phyloP scores from a whole-genome alignment of 2,329 filamentous ascomycete genomes.

The Harringtonia lauricola region DNA sequence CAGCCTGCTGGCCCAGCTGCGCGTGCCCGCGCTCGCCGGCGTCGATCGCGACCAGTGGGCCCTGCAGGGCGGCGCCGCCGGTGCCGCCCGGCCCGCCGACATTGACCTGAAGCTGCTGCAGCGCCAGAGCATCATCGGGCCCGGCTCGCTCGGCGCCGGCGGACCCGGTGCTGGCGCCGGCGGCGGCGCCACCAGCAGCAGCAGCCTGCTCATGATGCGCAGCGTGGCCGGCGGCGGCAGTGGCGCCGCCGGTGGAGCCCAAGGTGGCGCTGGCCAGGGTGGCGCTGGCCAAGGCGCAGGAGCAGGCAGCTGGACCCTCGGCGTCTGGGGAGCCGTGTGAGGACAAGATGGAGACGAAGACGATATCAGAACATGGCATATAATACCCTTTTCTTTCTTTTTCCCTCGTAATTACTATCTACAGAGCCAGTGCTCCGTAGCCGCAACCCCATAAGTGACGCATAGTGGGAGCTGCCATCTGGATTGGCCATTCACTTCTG shows the following conservation, averaged over 20 bases:
- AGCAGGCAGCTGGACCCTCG: constrained; percentile 46
- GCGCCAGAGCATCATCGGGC: constrained; percentile 53
- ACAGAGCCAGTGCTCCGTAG: too few species aligned
- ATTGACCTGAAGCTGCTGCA: constrained; percentile 44
- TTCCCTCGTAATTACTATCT: too few species aligned
- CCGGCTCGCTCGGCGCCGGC: constrained; percentile 28
- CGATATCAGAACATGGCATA: too few species aligned
- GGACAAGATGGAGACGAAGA: neutral
- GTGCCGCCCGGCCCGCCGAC: constrained; percentile 49
- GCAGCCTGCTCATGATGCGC: constrained; percentile 8
- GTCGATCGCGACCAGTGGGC: constrained; percentile 63
- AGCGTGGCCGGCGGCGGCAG: constrained; percentile 7
- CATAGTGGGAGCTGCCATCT: too few species aligned
- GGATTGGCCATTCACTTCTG: too few species aligned
- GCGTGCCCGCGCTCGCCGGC: constrained; percentile 56
- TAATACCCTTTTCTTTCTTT: too few species aligned
- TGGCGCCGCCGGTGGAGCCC: too few species aligned
- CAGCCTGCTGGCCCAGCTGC: constrained; percentile 57
- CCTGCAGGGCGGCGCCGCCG: constrained; percentile 49
- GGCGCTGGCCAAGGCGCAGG: neutral
- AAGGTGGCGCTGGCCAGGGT: neutral
- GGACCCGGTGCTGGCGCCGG: constrained; percentile 29
- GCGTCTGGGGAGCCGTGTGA: constrained; percentile 43
- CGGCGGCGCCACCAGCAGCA: constrained; percentile 1
- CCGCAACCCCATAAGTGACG: too few species aligned